Base-by-base conservation (phyloP, 2,329 filamentous ascomycete species). In the Aureobasidium musti region DNA sequence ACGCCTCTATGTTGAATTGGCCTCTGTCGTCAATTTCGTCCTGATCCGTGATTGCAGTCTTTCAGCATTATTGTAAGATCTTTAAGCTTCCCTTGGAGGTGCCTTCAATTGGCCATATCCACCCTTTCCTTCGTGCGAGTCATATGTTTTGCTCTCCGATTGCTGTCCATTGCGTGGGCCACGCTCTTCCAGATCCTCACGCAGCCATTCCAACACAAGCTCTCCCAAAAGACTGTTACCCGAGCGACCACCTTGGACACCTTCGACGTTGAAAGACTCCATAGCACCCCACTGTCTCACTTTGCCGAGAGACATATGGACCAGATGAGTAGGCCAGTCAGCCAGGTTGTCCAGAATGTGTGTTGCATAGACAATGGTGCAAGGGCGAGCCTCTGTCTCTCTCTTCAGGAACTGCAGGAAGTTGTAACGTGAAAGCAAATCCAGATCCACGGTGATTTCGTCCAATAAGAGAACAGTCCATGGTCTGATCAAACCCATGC, bases 331-430 rank as follows among this genome's bases (percentile, higher is more conserved):
- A 7, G 95, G 95, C 95, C 95, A 99, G 23, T 89, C 88, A 0
- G 92, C 92, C 60, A 99, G 81, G 77, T 98, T 97, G 76, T 99
- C 95, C 71, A 99, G 80, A 70, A 99, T 97, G 78, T 99, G 95
- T 17, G 95, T 99, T 8, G 95, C 95, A 77, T 99, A 99, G 35
- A 99, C 92, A 72, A 99, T 91, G 5, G 95, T 97, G 76, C 93
- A 97, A 45, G 87, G 83, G 63, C 94, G 83, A 8, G 76, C 82
- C 79, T 94, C 90, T 0, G 94, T 97, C 86, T 99, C 95, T 68
- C 83, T 82, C 79, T 92, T 92, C 74, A 99, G 79, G 82, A 94
- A 99, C 50, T 80, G 83, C 37, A 99, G 83, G 77, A 99, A 99
- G 75, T 93, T 89, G 72, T 88, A 88, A 19, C 95, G 86, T 65